Base-by-base conservation (phyloP, 192 early-diverging fungal genomes). In the Coemansia sp. region DNA sequence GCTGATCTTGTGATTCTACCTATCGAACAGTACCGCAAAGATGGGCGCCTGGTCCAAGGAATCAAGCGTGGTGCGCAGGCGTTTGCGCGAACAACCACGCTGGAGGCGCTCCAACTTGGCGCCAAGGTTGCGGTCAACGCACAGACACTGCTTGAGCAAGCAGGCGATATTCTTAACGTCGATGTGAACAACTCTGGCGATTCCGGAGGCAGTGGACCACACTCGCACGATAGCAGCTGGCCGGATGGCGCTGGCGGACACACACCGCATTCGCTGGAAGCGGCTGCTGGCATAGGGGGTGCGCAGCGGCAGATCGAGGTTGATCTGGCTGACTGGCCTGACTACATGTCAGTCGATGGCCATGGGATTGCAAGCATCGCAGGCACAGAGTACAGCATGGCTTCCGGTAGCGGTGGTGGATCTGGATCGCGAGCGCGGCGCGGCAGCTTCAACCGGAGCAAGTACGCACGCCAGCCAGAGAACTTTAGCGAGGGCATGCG, bases 1-100 rank as follows among this genome's bases (percentile, higher is more conserved):
- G 94, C 92, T 1, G 95, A 99, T 77, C 72, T 99, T 21, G 87
- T 99, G 7, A 75, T 95, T 1, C 75, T 99, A 59, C 97, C 97
- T 1, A 85, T 97, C 65, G 91, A 96, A 71, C 94, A 97, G 73
- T 99, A 96, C 67, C 86, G 88, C 46, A 87, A 89, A 63, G 97
- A 99, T 66, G 97, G 97, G 25, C 82, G 91, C 12, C 84, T 97
- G 25, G 85, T 99, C 46, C 87, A 90, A 63, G 94, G 91, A 70
- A 72, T 98, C 16, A 92, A 94, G 73, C 87, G 86, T 33, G 95
- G 95, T 9, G 91, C 93, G 7, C 87, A 90, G 53, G 92, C 93
- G 4, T 97, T 99, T 85, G 91, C 92, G 2, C 86, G 87, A 43
- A 88, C 94, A 0, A 94, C 97, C 0, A 92, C 97, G 4, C 84